phyloP scores from a whole-genome alignment of 2,329 filamentous ascomycete genomes.

The Ophiognomonia clavigignenti-juglandacearum region DNA sequence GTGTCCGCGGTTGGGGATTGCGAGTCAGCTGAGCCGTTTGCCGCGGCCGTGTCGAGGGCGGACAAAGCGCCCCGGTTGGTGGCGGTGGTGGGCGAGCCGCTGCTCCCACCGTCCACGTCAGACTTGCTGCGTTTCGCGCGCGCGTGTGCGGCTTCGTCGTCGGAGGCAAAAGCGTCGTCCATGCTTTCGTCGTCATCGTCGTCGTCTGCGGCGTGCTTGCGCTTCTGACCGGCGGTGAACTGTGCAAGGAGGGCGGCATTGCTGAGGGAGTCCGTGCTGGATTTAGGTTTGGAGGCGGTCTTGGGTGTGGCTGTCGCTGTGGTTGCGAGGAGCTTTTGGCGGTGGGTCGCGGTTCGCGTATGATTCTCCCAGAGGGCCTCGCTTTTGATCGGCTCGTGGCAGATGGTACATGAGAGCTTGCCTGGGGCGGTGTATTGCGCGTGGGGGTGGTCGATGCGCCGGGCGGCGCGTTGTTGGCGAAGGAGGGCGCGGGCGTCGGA shows the following conservation, averaged over 20 bases:
- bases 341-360: slow-evolving; percentile 43
- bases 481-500: slow-evolving; percentile 76
- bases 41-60: background rate
- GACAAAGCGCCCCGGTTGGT: background rate
- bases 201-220: slow-evolving; percentile 24
- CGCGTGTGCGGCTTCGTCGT: slow-evolving; percentile 25
- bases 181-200: slow-evolving; percentile 29
- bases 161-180: slow-evolving; percentile 24
- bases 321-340: slow-evolving; percentile 29
- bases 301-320: slow-evolving; percentile 18
- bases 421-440: slow-evolving; percentile 64
- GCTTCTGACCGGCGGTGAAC: slow-evolving; percentile 20
- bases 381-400: slow-evolving; percentile 58
- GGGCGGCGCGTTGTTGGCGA: slow-evolving; percentile 69
- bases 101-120: too few species aligned
- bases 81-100: background rate
- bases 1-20: slow-evolving; percentile 7
- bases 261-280: slow-evolving; percentile 20
- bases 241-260: slow-evolving; percentile 21
- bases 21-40: background rate
- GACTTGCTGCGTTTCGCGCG: slow-evolving; percentile 43
- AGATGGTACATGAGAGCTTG: slow-evolving; percentile 63
- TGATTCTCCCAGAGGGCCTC: slow-evolving; percentile 66
- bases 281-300: slow-evolving; percentile 4
- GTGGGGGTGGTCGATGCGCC: slow-evolving; percentile 66